Base-by-base conservation (phyloP, 176 grass and related monocot species). In the Secale cereale region DNA sequence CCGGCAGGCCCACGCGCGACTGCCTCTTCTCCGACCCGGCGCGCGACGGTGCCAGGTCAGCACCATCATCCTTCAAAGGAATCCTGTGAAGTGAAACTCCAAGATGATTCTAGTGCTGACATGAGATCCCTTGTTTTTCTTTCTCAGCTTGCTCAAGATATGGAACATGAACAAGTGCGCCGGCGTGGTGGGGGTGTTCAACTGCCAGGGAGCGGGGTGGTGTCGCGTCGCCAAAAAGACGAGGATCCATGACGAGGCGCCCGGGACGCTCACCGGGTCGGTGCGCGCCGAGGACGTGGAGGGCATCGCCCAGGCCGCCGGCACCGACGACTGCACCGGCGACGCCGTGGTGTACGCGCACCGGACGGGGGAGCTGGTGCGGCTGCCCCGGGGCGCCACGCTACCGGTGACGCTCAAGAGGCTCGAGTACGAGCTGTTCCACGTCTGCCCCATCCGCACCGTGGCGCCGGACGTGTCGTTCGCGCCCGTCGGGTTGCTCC, bases 151-250 rank as follows among this genome's bases (percentile, higher is more conserved):
- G 86, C 92, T 97, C 69, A 97, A 94, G 90, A 89, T 94, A n/a
- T 97, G 94, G 94, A 97, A 94, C 79, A 1, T 86, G 73, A 94
- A 94, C 88, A 87, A 71, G 46, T 92, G 86, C 76, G 69, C 86
- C 7, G 94, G 90, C 23, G 92, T 97, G 52, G 90, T 97, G 33
- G 94, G 94, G 0, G 88, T 89, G 67, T 97, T 97, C 88, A 97
- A 97, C 71, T 97, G 94, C 81, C 94, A 97, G 89, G 94, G 94
- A 41, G 90, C 92, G 11, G 94, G 92, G 37, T 97, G 94, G 92
- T 97, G 92, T 84, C 88, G 84, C 17, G 62, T 91, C 4, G 2
- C 37, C 25, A 97, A 94, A 64, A 87, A 83, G 62, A 97, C 88
- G 0, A 86, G 90, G 86, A 45, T 97, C 33, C 94, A 97, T 59